These are phyloP conservation scores for Chondrus crispus DNA, from an alignment of 23 red algal genomes.

Conservation along the genomic window DNA sequence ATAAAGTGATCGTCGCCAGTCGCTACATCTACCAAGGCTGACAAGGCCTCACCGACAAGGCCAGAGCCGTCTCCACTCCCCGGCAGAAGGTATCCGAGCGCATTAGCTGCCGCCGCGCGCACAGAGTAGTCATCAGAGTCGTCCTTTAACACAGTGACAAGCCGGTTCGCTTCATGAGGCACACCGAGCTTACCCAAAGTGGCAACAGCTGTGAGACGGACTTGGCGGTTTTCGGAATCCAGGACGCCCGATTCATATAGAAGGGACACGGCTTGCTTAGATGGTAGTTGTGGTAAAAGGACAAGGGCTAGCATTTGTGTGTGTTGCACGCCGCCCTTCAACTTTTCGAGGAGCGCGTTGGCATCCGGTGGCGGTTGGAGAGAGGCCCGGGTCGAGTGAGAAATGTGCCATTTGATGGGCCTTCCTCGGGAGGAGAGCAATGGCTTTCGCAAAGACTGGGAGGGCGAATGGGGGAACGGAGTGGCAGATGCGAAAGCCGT, in stretches of 20 bases:
- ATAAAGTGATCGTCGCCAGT: conserved; percentile 50
- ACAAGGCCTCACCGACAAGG: neutral
- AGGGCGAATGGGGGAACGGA: neutral
- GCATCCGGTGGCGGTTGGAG: neutral
- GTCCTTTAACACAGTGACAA: conserved; percentile 6
- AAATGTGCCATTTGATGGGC: no score
- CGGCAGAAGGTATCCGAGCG: conserved; percentile 26
- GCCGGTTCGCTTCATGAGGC: neutral
- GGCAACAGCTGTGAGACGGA: conserved; percentile 14
- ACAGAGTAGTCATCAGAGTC: conserved; percentile 30
- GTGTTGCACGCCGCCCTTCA: conserved; percentile 20
- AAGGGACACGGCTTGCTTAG: conserved; percentile 5
- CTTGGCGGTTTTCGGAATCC: conserved; percentile 5
- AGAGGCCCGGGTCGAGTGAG: no score
- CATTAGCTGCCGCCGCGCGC: conserved; percentile 46
- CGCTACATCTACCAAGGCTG: neutral
- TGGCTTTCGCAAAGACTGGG: neutral
- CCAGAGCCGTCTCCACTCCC: neutral
- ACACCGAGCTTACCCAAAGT: conserved; percentile 43
- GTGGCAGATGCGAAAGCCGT: no score
- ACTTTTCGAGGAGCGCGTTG: neutral
- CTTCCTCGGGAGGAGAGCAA: no score
- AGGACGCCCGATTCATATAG: conserved; percentile 20
- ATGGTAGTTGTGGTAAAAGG: neutral
- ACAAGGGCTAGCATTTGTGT: conserved; percentile 37